Percentiles rank a stretch among this genome's conserved stretches.
phyloP scores from a whole-genome alignment of 306 rosid genomes.

The Inga laurina region DNA sequence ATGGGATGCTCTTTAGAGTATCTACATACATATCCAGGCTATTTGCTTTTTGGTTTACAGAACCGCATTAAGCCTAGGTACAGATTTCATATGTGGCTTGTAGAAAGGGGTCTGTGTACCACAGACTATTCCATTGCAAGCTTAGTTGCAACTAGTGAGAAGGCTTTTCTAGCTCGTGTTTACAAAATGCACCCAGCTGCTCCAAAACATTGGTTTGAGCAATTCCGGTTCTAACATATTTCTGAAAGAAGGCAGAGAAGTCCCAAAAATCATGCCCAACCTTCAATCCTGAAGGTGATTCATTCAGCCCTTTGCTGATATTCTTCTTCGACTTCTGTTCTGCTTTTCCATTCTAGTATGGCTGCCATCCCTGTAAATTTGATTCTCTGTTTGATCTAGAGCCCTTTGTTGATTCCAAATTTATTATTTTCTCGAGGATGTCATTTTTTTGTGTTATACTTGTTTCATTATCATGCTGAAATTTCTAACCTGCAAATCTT shows the following conservation, averaged over 20 bases:
- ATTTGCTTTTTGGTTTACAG: slow-evolving; percentile 68
- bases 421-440: neutral
- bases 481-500: neutral
- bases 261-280: neutral
- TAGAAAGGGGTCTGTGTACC: slow-evolving; percentile 52
- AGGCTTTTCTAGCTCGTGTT: slow-evolving; percentile 51
- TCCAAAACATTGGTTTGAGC: slow-evolving; percentile 79
- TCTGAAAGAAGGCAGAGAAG: slow-evolving; percentile 28
- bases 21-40: slow-evolving; percentile 58
- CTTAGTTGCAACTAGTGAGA: slow-evolving; percentile 67
- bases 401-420: neutral
- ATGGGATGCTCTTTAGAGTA: slow-evolving; percentile 52
- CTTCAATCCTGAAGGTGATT: slow-evolving; percentile 21
- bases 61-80: slow-evolving; percentile 74
- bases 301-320: neutral
- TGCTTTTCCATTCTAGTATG: slow-evolving; percentile 28
- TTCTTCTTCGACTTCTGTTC: neutral
- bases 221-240: slow-evolving; percentile 29
- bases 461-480: no score
- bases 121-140: slow-evolving; percentile 62
- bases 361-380: neutral
- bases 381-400: neutral
- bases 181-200: slow-evolving; percentile 69
- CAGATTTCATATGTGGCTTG: slow-evolving; percentile 64
- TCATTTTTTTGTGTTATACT: neutral